Conservation (phyloP, 2,329 filamentous ascomycete species). For the Lasiodiplodia gonubiensis region DNA sequence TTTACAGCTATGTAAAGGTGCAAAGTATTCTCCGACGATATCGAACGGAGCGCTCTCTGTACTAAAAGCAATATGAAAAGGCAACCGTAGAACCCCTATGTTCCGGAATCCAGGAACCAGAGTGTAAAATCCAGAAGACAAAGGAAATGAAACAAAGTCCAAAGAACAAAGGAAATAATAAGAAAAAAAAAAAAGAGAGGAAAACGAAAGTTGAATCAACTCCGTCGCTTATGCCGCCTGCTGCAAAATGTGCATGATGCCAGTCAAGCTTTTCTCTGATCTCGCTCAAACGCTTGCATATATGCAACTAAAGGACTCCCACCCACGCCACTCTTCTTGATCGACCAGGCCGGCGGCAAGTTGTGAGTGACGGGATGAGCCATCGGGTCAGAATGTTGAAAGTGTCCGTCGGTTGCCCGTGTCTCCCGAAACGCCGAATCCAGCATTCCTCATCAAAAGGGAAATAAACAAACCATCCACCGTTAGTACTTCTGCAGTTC, state of each 20-base stretch:
- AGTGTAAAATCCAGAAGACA: neutral
- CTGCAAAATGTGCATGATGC: constrained; percentile 9
- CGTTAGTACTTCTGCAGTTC: neutral
- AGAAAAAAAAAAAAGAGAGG: neutral
- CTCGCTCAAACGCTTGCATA: neutral
- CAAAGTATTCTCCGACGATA: neutral
- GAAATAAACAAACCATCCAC: constrained; percentile 1
- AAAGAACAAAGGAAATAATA: neutral
- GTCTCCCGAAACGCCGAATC: neutral
- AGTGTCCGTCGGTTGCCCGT: neutral
- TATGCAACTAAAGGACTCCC: neutral
- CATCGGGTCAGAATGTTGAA: neutral
- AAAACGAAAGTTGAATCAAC: neutral
- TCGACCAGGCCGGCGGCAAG: neutral
- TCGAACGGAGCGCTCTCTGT: neutral
- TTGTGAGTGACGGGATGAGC: neutral
- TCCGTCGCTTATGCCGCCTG: constrained; percentile 24
- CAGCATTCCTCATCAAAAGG: constrained; percentile 4
- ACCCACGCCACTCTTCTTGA: neutral
- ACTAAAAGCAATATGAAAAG: neutral
- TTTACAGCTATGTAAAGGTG: neutral
- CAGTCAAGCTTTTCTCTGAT: neutral
- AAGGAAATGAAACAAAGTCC: neutral
- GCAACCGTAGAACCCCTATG: neutral
- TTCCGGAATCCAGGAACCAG: neutral